phyloP scores from a whole-genome alignment of 1,284 basidiomycete species.

The Leccinum pseudoinsigne region DNA sequence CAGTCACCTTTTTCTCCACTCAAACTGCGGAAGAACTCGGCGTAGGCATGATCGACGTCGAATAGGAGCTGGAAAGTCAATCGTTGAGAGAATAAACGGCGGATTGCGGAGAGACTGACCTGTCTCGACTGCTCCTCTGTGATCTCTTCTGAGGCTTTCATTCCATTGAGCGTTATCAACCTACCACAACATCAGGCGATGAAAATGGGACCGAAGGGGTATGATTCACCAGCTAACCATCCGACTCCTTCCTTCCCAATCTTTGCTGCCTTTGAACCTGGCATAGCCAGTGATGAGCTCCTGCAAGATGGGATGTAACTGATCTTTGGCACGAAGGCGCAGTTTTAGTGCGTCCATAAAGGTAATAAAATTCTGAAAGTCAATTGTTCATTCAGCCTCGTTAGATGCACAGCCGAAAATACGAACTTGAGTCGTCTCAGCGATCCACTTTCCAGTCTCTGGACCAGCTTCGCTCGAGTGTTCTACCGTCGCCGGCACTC shows the following conservation, averaged over 20 bases:
- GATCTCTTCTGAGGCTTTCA: no score
- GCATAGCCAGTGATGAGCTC: no score
- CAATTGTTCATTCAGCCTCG: background rate
- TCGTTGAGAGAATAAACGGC: background rate
- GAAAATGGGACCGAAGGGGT: no score
- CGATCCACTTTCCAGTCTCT: conserved; percentile 97
- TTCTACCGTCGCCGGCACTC: conserved; percentile 96
- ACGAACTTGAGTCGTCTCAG: conserved; percentile 85
- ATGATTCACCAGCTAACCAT: no score
- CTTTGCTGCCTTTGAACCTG: no score
- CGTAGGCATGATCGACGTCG: conserved; percentile 96
- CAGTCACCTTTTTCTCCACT: conserved; percentile 43
- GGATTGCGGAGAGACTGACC: no score
- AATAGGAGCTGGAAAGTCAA: conserved; percentile 72
- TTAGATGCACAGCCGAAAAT: background rate
- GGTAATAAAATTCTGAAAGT: conserved; percentile 86
- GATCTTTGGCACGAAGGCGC: conserved; percentile 92
- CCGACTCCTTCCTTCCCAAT: no score
- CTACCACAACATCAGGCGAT: no score
- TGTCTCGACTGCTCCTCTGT: no score
- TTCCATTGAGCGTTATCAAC: no score
- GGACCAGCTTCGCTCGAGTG: conserved; percentile 82
- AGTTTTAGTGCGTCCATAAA: conserved; percentile 98
- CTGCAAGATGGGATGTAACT: conserved; percentile 58
- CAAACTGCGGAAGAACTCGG: conserved; percentile 91